A percentile compares a stretch with the other conserved stretches of the same genome.
These are phyloP conservation scores for Xylaria sp. DNA, from an alignment of 2,329 filamentous ascomycete species.

Conservation along the genomic window DNA sequence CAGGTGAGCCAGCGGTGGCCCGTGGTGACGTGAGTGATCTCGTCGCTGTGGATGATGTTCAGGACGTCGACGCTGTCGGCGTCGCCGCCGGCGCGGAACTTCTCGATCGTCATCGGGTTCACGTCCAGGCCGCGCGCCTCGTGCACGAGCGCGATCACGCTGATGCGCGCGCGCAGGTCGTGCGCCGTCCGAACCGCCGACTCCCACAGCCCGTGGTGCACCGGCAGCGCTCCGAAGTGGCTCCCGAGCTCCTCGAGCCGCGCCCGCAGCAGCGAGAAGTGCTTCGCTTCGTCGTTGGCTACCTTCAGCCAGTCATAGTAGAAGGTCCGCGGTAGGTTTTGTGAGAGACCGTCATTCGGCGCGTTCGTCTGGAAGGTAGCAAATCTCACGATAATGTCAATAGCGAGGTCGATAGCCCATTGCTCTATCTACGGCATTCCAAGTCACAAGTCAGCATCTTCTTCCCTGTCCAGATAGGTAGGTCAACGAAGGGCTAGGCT, in stretches of 20 bases:
- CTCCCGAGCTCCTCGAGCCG: slow-evolving; percentile 49
- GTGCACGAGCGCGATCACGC: slow-evolving; percentile 51
- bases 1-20: slow-evolving; percentile 50
- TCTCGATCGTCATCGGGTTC: slow-evolving; percentile 51
- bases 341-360: slow-evolving; percentile 16
- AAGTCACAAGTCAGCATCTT: background rate
- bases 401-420: slow-evolving; percentile 51
- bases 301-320: slow-evolving; percentile 53
- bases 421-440: slow-evolving; percentile 40
- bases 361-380: slow-evolving; percentile 44
- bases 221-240: slow-evolving; percentile 47
- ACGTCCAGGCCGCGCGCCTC: slow-evolving; percentile 50
- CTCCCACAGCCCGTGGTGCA: slow-evolving; percentile 49
- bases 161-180: slow-evolving; percentile 48
- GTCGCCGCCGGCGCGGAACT: slow-evolving; percentile 46
- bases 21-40: slow-evolving; percentile 52
- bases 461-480: background rate
- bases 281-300: slow-evolving; percentile 50
- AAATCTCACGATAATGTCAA: slow-evolving; percentile 51
- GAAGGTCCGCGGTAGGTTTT: slow-evolving; percentile 45
- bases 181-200: slow-evolving; percentile 47
- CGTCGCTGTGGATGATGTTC: slow-evolving; percentile 50
- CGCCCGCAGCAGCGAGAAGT: slow-evolving; percentile 49
- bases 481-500: background rate
- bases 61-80: slow-evolving; percentile 45